Conservation (phyloP, 306 rosid genomes). For the Corylus heterophylla region DNA sequence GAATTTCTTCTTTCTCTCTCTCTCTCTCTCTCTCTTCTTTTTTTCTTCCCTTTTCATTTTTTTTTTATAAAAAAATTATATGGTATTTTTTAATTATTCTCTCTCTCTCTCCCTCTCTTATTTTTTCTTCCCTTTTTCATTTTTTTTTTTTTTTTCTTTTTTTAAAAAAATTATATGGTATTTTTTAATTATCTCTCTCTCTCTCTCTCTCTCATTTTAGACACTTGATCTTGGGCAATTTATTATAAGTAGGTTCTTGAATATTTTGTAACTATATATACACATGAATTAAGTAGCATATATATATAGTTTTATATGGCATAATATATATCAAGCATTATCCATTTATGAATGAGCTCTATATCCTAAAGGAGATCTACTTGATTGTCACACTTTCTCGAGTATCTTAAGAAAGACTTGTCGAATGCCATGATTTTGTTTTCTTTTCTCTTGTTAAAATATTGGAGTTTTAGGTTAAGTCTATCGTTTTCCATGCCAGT, state of each 20-base stretch:
- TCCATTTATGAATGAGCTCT: slow-evolving; percentile 36
- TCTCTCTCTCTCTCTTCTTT: no score
- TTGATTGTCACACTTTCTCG: slow-evolving; percentile 33
- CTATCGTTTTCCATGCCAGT: slow-evolving; percentile 41
- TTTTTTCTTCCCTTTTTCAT: no score
- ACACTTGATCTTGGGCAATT: neutral
- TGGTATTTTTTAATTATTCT: no score
- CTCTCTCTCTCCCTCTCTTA: no score
- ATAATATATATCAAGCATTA: slow-evolving; percentile 33
- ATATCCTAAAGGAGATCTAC: slow-evolving; percentile 10
- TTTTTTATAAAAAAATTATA: no score
- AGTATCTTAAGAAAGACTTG: slow-evolving; percentile 27
- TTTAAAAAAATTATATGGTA: no score
- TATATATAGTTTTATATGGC: slow-evolving; percentile 36
- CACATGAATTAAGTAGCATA: no score
- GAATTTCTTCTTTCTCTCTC: no score
- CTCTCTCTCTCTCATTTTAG: neutral
- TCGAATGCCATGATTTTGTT: slow-evolving; percentile 36
- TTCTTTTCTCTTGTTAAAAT: slow-evolving; percentile 31
- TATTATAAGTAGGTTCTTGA: neutral
- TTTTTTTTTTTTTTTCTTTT: no score
- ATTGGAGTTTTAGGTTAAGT: slow-evolving; percentile 36
- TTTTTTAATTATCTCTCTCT: no score
- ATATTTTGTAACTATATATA: slow-evolving; percentile 16
- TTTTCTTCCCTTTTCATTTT: no score